Evolutionary conservation across 306 rosid species (phyloP), one percentile per base, ranked within the genome.

Genomic region (Senna siamea): DNA sequence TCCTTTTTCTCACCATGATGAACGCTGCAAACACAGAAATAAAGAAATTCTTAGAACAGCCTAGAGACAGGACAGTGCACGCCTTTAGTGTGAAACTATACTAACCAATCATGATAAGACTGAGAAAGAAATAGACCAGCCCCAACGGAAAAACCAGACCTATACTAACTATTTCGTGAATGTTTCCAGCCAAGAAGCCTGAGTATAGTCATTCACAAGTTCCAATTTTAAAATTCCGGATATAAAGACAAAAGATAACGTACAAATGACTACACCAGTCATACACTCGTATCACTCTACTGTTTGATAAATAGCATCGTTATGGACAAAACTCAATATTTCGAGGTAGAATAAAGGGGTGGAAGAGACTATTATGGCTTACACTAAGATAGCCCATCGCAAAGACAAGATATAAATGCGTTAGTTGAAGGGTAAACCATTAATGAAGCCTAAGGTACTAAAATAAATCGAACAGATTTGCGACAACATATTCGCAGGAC

Each of bases 1-100:
- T 85, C 78, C 51, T 90, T 84, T 95, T 95, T 73, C 89, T 92
- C 35, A 77, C 89, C 98, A 95, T 95, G 40, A 74, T 38, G 69
- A 70, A 59, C 9, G 59, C 96, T 86, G 57, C 65, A 57, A 70
- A 59, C 26, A 70, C 11, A 76, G 0, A 50, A 43, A 44, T 13
- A 28, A 58, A 2, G 30, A 47, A 47, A 12, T 82, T 83, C 43
- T 30, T 58, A 30, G 22, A 6, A 58, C 35, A 6, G 22, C 65
- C 35, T 6, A 30, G 37, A 32, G 19, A n/a, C 18, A 14, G 14
- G 17, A 30, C 34, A 59, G 14, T 18, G 11, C 23, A 59, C 44
- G 0, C 53, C 23, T n/a, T 8, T 10, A 4, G 28, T 7, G 4
- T 37, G 2, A 62, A 18, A 62, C 30, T 44, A 44, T 44, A 2